Evolutionary conservation across 108 stramenopile species (phyloP).

Genomic region (Cyclotella cryptica): DNA sequence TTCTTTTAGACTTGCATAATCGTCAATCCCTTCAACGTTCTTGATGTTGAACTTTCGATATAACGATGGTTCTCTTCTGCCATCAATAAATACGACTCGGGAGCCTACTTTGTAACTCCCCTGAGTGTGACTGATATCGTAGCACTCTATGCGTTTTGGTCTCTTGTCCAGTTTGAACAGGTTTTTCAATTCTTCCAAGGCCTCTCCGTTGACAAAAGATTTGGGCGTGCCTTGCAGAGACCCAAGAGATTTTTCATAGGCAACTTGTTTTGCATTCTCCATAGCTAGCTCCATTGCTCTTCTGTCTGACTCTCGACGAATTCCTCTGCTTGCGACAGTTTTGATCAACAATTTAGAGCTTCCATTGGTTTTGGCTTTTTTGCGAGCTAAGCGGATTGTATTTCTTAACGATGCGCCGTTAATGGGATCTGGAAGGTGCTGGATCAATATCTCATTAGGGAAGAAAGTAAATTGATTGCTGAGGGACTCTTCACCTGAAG

Average conservation of each 20-base stretch:
- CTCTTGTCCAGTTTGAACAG: slow-evolving; percentile 51
- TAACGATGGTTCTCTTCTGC: slow-evolving; percentile 53
- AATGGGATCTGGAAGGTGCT: slow-evolving; percentile 45
- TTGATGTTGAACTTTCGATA: slow-evolving; percentile 75
- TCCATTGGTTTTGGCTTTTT: not conserved
- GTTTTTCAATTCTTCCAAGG: slow-evolving; percentile 7
- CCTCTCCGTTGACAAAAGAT: not conserved
- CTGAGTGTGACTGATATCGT: slow-evolving; percentile 80
- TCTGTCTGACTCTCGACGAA: not conserved
- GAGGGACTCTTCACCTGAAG: slow-evolving; percentile 42
- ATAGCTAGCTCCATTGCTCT: not conserved
- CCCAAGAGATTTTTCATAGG: not conserved
- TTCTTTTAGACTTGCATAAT: slow-evolving; percentile 78
- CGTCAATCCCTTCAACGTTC: slow-evolving; percentile 57
- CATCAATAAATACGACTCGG: slow-evolving; percentile 75
- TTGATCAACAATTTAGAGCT: not conserved
- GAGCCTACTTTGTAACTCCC: slow-evolving; percentile 69
- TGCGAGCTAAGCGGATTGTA: too few species aligned
- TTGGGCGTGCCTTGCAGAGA: not conserved
- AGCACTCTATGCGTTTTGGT: slow-evolving; percentile 74
- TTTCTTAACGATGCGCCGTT: too few species aligned
- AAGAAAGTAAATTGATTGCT: slow-evolving; percentile 51
- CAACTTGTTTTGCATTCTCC: not conserved
- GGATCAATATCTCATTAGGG: slow-evolving; percentile 59
- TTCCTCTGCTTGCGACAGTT: not conserved